Evolutionary conservation across 1,284 basidiomycete genomes (phyloP).

Genomic region (Boletus albobrunnescens): DNA sequence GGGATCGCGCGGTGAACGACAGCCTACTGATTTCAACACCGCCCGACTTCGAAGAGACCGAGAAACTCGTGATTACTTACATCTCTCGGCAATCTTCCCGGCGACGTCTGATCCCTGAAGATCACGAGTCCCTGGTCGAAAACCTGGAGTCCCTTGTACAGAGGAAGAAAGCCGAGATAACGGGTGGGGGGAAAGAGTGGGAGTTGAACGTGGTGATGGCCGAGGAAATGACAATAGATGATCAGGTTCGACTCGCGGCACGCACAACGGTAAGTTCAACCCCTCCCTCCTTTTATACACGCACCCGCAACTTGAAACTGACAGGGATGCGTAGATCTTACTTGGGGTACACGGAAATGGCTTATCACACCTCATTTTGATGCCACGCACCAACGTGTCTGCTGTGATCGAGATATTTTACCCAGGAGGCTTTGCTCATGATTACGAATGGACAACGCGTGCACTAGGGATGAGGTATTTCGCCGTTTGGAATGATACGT

Average conservation of each 20-base stretch:
- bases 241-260: slow-evolving; percentile 61
- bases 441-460: slow-evolving; percentile 80
- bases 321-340: slow-evolving; percentile 55
- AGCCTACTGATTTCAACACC: slow-evolving; percentile 9
- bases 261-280: slow-evolving; percentile 55
- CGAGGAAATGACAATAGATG: slow-evolving; percentile 65
- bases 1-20: background rate
- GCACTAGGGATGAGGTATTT: slow-evolving; percentile 82
- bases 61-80: slow-evolving; percentile 66
- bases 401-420: slow-evolving; percentile 88
- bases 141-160: slow-evolving; percentile 53
- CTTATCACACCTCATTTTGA: slow-evolving; percentile 79
- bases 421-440: slow-evolving; percentile 79
- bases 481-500: slow-evolving; percentile 73
- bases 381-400: slow-evolving; percentile 63
- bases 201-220: slow-evolving; percentile 65
- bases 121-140: slow-evolving; percentile 56
- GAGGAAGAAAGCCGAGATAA: slow-evolving; percentile 36
- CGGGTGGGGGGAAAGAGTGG: slow-evolving; percentile 37
- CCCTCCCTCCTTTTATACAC: background rate
- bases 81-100: slow-evolving; percentile 62
- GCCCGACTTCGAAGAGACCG: slow-evolving; percentile 29
- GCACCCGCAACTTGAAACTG: background rate
- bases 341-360: slow-evolving; percentile 89
- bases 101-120: slow-evolving; percentile 54